Evolutionary conservation across 306 rosid genomes (phyloP).

Genomic region (Dicorynia guianensis): DNA sequence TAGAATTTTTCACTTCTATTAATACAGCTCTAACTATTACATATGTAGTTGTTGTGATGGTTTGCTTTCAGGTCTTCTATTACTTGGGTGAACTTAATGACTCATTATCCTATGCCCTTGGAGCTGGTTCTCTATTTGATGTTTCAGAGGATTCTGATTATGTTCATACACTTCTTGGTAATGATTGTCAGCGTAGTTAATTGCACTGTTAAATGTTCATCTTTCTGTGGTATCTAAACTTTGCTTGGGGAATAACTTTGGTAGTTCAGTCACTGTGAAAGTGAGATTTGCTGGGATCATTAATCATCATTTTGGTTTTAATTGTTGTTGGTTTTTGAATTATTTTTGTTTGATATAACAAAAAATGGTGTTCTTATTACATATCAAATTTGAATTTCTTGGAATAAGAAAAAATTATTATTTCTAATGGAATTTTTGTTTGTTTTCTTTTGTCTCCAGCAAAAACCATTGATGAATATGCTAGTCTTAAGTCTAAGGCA

Average conservation of each 20-base stretch:
- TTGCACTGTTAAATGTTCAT: neutral
- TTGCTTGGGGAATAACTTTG: neutral
- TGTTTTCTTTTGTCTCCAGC: conserved; percentile 64
- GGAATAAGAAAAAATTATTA: conserved; percentile 2
- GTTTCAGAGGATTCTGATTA: conserved; percentile 96
- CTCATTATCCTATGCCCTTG: conserved; percentile 92
- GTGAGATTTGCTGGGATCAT: neutral
- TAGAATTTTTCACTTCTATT: no score
- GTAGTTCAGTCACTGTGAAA: neutral
- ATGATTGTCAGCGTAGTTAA: conserved; percentile 32
- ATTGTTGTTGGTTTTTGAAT: conserved; percentile 1
- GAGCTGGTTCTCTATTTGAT: conserved; percentile 90
- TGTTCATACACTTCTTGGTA: conserved; percentile 95
- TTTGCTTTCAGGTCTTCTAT: conserved; percentile 72
- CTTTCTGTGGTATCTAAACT: neutral
- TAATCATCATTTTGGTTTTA: conserved; percentile 8
- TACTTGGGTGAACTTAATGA: conserved; percentile 96
- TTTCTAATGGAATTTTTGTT: conserved; percentile 14
- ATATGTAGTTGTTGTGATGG: no score
- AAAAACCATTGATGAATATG: conserved; percentile 96
- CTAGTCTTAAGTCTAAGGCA: conserved; percentile 81
- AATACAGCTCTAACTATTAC: no score
- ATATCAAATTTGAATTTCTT: neutral
- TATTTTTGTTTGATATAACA: neutral
- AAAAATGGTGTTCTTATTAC: neutral